A percentile compares a stretch with the other conserved stretches of the same genome.
These are phyloP conservation scores for Cryptococcus jaspeensis DNA, from an alignment of 1,284 basidiomycete species.

Conservation along the genomic window DNA sequence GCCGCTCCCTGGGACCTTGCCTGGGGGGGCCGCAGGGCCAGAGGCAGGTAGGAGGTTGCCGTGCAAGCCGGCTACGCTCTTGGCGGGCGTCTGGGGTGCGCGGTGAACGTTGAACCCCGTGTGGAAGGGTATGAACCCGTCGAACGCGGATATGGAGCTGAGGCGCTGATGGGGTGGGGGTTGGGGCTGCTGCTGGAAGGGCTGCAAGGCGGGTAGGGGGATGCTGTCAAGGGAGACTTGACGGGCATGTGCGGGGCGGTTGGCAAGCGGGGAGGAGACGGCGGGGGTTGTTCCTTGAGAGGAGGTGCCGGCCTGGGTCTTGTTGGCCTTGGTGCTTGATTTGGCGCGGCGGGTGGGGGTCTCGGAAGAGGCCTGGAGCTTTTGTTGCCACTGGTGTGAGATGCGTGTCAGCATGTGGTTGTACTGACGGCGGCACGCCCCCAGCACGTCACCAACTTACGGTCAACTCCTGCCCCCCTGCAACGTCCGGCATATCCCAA, in stretches of 20 bases:
- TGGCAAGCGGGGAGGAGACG: conserved; percentile 14
- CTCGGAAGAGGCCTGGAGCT: conserved; percentile 22
- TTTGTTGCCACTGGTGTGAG: conserved; percentile 41
- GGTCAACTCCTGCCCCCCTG: conserved; percentile 31
- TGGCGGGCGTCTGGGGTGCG: conserved; percentile 45
- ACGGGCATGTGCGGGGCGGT: conserved; percentile 24
- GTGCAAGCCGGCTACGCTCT: conserved; percentile 12
- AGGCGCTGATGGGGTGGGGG: not conserved
- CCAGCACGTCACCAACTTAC: conserved; percentile 14
- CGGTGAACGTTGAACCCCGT: conserved; percentile 43
- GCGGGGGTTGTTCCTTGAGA: not conserved
- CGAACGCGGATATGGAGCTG: conserved; percentile 29
- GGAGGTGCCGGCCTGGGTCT: conserved; percentile 3
- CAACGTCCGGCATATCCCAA: conserved; percentile 44
- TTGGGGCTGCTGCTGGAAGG: conserved; percentile 6
- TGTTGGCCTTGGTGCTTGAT: not conserved
- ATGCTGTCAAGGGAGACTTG: conserved; percentile 30
- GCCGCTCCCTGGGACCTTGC: no score
- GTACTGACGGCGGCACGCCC: not conserved
- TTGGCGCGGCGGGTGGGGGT: not conserved
- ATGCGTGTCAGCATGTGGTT: conserved; percentile 2
- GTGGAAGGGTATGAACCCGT: conserved; percentile 33
- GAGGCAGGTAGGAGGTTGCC: conserved; percentile 6
- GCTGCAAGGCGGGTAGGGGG: conserved; percentile 3
- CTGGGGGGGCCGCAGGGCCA: no score